Evolutionary conservation across 345 rosid genomes (phyloP).

Genomic region (Turritis glabra): DNA sequence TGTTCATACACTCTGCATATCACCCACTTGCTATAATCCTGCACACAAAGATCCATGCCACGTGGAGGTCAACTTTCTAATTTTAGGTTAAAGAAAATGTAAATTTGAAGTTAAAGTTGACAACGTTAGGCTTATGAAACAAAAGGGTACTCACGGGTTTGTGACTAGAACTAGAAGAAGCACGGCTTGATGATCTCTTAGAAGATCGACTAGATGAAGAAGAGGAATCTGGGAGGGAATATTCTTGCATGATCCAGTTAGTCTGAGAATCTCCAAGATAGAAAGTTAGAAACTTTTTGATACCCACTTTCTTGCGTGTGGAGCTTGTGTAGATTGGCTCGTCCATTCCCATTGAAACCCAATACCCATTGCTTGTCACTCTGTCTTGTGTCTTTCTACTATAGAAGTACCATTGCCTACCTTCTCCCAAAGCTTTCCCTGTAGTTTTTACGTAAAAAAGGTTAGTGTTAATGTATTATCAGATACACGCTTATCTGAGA

Average conservation of each 20-base stretch:
- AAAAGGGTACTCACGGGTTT: slow-evolving; percentile 42
- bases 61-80: slow-evolving; percentile 16
- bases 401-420: slow-evolving; percentile 84
- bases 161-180: slow-evolving; percentile 37
- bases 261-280: slow-evolving; percentile 66
- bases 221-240: slow-evolving; percentile 51
- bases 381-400: slow-evolving; percentile 70
- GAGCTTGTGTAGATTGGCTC: slow-evolving; percentile 55
- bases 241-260: slow-evolving; percentile 89
- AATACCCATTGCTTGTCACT: slow-evolving; percentile 66
- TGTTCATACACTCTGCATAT: slow-evolving; percentile 81
- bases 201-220: slow-evolving; percentile 50
- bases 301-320: slow-evolving; percentile 56
- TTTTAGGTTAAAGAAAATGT: slow-evolving; percentile 10
- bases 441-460: background rate
- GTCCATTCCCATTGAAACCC: slow-evolving; percentile 74
- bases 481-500: background rate
- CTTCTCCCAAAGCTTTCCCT: slow-evolving; percentile 92
- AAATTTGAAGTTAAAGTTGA: background rate
- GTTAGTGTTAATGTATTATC: background rate
- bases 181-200: slow-evolving; percentile 49
- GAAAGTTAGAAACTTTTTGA: slow-evolving; percentile 60
- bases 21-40: slow-evolving; percentile 89
- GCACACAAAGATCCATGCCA: slow-evolving; percentile 35
- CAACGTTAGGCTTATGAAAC: background rate